Evolutionary conservation across 192 early-diverging fungal genomes (phyloP).

Genomic region (Cetraspora pellucida): DNA sequence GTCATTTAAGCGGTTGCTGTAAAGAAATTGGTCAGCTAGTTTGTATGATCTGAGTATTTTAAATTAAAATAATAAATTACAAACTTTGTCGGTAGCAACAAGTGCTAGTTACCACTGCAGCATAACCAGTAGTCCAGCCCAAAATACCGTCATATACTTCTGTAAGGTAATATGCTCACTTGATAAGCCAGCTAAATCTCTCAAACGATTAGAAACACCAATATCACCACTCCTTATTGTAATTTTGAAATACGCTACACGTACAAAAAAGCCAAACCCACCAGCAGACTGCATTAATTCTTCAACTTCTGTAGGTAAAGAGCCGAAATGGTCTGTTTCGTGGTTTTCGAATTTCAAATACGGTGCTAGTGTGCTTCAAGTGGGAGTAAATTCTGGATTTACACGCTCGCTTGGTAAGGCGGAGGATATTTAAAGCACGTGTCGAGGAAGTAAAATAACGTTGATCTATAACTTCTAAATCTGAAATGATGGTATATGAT

Average conservation of each 20-base stretch:
- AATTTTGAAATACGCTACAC: not conserved
- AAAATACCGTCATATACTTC: constrained; percentile 8
- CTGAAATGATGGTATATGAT: no score
- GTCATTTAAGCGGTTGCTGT: constrained; percentile 5
- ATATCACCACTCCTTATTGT: not conserved
- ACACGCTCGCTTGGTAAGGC: no score
- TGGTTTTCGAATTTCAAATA: constrained; percentile 4
- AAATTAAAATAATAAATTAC: not conserved
- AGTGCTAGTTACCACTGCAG: not conserved
- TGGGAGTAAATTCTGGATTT: no score
- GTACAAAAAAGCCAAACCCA: not conserved
- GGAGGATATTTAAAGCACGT: no score
- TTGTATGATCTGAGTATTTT: no score
- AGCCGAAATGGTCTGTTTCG: no score
- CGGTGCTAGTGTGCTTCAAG: no score
- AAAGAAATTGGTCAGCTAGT: no score
- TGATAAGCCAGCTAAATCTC: not conserved
- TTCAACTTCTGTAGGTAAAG: constrained; percentile 5
- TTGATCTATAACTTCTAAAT: no score
- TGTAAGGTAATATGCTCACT: not conserved
- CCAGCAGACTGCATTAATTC: not conserved
- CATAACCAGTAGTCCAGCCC: not conserved
- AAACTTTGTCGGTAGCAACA: constrained; percentile 23
- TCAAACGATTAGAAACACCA: not conserved
- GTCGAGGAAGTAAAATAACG: no score